Evolutionary conservation across 2,329 filamentous ascomycete genomes (phyloP), one percentile per base, ranked within the genome.

Genomic region (Alternaria viburni): DNA sequence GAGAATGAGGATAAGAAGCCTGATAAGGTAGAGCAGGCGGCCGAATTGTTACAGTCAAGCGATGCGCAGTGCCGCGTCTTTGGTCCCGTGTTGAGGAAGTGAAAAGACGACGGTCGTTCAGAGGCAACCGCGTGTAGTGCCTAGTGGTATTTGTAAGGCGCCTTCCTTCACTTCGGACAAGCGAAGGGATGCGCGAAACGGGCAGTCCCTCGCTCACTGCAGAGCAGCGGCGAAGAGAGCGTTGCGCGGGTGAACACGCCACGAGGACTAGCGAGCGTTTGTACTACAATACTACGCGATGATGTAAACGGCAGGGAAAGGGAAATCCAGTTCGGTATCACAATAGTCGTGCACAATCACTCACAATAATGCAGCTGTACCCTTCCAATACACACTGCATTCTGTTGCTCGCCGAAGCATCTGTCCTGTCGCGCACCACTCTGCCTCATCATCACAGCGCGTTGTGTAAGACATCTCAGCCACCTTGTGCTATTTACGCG

Each of bases 1-100:
- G 64, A 55, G 58, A 59, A 61, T 66, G 57, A 63, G 57, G 30
- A 65, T 61, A 69, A 59, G 45, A 57, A 54, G 58, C 51, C 44
- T 50, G 58, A 23, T 23, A 25, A 32, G 25, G 13, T 61, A 47
- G 23, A 36, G 43, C 44, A 52, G 28, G 46, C 30, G 36, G 15
- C 32, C n/a, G 15, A 23, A 25, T 10, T 23, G 23, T 23, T 47
- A 47, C 45, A 32, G 6, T 43, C 49, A 23, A 63, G 50, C 44
- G 46, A 30, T 49, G 26, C 36, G 26, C 51, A 32, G 28, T 43
- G 17, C 43, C 10, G 23, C n/a, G 52, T 50, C 9, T 47, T n/a
- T 41, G 15, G n/a, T 54, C 21, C 19, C 30, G 49, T 7, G 59
- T 26, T 21, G 47, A 50, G 12, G 43, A 41, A 11, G 13, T 44